Conservation (phyloP, 169 alveolate species). For the Eimeria praecox region DNA sequence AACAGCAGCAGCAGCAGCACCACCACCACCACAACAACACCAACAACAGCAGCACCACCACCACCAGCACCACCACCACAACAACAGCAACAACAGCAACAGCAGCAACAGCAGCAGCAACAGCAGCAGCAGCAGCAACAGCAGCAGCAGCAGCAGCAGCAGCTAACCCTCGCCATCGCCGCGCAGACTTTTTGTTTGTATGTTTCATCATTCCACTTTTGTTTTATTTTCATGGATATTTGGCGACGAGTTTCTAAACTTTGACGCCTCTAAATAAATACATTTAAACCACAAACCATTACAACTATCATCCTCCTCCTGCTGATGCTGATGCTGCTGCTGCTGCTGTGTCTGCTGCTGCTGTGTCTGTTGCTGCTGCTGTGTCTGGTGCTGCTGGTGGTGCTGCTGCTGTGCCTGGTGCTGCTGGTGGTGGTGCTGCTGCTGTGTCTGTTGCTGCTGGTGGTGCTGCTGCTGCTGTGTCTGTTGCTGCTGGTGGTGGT, state of each 20-base stretch:
- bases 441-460: too few species aligned
- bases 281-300: neutral
- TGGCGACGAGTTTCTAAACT: neutral
- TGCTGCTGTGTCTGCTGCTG: too few species aligned
- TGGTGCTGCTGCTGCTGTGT: neutral
- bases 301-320: neutral
- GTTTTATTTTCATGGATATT: neutral
- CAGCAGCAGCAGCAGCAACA: neutral
- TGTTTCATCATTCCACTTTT: neutral
- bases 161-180: slow-evolving; percentile 14
- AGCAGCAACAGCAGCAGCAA: neutral
- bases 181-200: neutral
- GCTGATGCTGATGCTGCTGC: too few species aligned
- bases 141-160: neutral
- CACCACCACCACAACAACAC: neutral
- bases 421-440: too few species aligned
- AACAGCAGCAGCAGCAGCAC: neutral
- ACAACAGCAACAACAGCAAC: neutral
- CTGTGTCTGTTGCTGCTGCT: too few species aligned
- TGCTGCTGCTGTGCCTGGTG: too few species aligned
- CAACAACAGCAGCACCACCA: neutral
- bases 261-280: neutral
- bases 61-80: neutral
- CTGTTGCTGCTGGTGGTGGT: neutral
- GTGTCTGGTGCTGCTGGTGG: too few species aligned